Base-by-base conservation (phyloP, 1,139 yeast species). In the Suhomyces terraborum region DNA sequence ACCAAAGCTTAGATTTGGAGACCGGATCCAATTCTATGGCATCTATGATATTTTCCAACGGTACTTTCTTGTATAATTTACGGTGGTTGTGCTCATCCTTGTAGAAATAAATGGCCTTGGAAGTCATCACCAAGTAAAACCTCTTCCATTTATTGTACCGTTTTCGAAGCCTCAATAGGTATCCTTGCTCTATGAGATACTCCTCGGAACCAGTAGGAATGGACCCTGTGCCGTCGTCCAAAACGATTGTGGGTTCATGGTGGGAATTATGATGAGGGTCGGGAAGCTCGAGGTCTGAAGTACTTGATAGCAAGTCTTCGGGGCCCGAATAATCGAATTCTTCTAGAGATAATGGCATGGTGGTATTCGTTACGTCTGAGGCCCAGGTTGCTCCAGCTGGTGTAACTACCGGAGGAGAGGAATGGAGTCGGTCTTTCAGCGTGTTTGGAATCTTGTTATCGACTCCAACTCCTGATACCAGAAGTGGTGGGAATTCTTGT, bases 1-100 rank as follows among this genome's bases (percentile, higher is more conserved):
- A 77, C 64, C 71, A 75, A 31, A 53, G 50, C 46, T 69, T 75
- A 8, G 73, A 55, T 39, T 62, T 65, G 6, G 77, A 66, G 18
- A 74, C 41, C 1, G 80, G 73, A 42, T 78, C 82, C 32, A 77
- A 55, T 47, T 79, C 84, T 30, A 77, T 75, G 21, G 73, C 79
- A 50, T 79, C 84, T 10, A 71, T 56, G n/a, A 79, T 55, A 32
- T 72, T 69, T 6, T 54, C 49, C 6, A 73, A 53, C 4, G 58
- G 53, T 7, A 76, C 58, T 28, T 53, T 49, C 51, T 73, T 73
- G 47, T 55, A 40, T 4, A 19, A 14, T 14, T 45, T 53, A 12
- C 20, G 17, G 4, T 30, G 22, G 8, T 27, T 24, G 8, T 23
- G 27, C 5, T 19, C 9, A 19, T 35, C 32, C 49, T 74, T 76